phyloP scores from a whole-genome alignment of 2,329 filamentous ascomycete species.

The Arthrobotrys musiformis region DNA sequence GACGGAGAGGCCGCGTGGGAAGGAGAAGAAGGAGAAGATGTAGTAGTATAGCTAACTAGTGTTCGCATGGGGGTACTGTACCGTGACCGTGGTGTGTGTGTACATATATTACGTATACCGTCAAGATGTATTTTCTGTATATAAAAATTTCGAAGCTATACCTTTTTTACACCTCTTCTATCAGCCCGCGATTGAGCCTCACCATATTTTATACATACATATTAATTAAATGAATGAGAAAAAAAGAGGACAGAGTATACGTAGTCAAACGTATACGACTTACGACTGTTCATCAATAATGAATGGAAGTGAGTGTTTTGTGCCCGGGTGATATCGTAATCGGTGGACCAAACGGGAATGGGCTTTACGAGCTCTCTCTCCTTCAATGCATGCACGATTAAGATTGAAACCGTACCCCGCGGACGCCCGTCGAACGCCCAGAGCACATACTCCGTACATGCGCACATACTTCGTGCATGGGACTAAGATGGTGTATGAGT shows the following conservation, averaged over 20 bases:
- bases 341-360: slow-evolving; percentile 22
- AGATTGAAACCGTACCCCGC: not conserved
- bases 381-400: not conserved
- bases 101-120: slow-evolving; percentile 21
- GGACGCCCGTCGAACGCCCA: too few species aligned
- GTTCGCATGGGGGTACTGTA: slow-evolving; percentile 1
- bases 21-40: slow-evolving; percentile 53
- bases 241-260: not conserved
- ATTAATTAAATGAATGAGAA: too few species aligned
- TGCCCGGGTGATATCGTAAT: slow-evolving; percentile 21
- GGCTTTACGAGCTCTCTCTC: slow-evolving; percentile 26
- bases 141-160: slow-evolving; percentile 9
- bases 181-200: slow-evolving; percentile 9
- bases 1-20: slow-evolving; percentile 47
- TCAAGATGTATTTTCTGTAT: not conserved
- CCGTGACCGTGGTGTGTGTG: not conserved
- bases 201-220: too few species aligned
- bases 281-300: slow-evolving; percentile 1
- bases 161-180: slow-evolving; percentile 21
- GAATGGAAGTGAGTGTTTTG: too few species aligned
- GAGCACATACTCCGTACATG: too few species aligned
- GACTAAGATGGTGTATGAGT: slow-evolving; percentile 44
- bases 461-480: too few species aligned
- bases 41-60: not conserved
- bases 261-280: slow-evolving; percentile 11